Base-by-base conservation (phyloP, 768 basidiomycete species). In the Steccherinum ochraceum region DNA sequence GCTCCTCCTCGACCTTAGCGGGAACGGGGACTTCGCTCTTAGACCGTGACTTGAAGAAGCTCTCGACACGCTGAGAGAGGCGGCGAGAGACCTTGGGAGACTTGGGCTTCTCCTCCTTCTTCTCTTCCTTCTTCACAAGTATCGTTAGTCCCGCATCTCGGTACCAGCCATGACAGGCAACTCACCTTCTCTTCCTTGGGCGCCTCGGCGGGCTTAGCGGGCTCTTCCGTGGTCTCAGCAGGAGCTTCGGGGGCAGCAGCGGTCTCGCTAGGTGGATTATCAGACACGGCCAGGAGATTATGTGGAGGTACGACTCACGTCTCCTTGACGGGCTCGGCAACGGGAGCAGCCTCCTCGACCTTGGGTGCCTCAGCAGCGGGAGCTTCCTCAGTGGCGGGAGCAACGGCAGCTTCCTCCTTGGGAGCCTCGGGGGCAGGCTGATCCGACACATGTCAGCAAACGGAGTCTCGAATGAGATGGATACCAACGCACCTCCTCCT, bases 1-100 rank as follows among this genome's bases (percentile, higher is more conserved):
- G 89, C 66, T 89, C 76, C 74, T 92, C 89, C 56, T 91, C 86
- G 51, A 93, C 88, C 77, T 91, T 93, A 43, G 89, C 76, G 50
- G 90, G 81, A 4, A 83, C 64, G 11, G 75, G 63, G 27, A 81
- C 78, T 63, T 88, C 84, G 12, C 70, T 58, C 71, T 81, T 88
- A 64, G 75, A 72, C 73, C 78, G 88, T 50, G 76, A 45, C 76
- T 85, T 91, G 81, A 94, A 89, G 69, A 94, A 78, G 48, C 86
- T 86, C 48, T 77, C 78, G 40, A 95, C 82, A 19, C 89, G 89
- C 21, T 86, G 78, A 41, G 93, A 94, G 53, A 95, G 71, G 55
- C 92, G 89, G 56, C 92, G 90, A 50, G 79, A 72, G 51, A 90
- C 81, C 68, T 93, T 93, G 43, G 68, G 59, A 35, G 65, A 55